These are phyloP conservation scores for Astragalus glycyphyllos DNA, from an alignment of 306 rosid genomes.

Conservation along the genomic window DNA sequence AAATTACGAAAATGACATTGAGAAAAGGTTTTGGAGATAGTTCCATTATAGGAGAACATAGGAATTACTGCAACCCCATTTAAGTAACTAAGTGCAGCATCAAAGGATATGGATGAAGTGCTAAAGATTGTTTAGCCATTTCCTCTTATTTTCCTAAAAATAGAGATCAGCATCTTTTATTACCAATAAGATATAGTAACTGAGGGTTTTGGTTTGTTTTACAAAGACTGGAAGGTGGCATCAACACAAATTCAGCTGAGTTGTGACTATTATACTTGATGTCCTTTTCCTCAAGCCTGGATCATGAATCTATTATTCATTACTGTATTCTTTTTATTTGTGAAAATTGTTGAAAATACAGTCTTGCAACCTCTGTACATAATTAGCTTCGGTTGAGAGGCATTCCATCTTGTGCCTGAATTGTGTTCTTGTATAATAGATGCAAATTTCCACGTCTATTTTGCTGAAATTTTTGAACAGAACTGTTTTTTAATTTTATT, in stretches of 20 bases:
- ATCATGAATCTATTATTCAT: constrained; percentile 53
- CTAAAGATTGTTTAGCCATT: too few species aligned
- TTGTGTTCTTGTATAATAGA: constrained; percentile 18
- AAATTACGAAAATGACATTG: too few species aligned
- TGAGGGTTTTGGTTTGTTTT: constrained; percentile 64
- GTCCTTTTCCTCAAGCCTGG: constrained; percentile 49
- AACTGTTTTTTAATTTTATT: not conserved
- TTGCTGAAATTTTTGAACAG: not conserved
- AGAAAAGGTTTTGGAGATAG: too few species aligned
- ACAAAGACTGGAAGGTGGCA: constrained; percentile 52
- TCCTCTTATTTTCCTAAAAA: too few species aligned
- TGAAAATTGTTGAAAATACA: constrained; percentile 57
- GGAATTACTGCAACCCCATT: too few species aligned
- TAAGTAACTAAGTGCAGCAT: too few species aligned
- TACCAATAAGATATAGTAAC: too few species aligned
- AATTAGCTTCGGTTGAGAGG: constrained; percentile 68
- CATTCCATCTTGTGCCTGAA: constrained; percentile 58
- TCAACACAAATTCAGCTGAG: constrained; percentile 53
- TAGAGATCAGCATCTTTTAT: too few species aligned
- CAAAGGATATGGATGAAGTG: too few species aligned
- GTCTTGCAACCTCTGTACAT: constrained; percentile 82
- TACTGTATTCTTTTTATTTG: constrained; percentile 53
- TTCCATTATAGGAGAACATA: too few species aligned
- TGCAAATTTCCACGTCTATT: constrained; percentile 32
- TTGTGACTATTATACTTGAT: constrained; percentile 54